Conservation (phyloP, 2,329 filamentous ascomycete species). For the Fusarium mundagurra region DNA sequence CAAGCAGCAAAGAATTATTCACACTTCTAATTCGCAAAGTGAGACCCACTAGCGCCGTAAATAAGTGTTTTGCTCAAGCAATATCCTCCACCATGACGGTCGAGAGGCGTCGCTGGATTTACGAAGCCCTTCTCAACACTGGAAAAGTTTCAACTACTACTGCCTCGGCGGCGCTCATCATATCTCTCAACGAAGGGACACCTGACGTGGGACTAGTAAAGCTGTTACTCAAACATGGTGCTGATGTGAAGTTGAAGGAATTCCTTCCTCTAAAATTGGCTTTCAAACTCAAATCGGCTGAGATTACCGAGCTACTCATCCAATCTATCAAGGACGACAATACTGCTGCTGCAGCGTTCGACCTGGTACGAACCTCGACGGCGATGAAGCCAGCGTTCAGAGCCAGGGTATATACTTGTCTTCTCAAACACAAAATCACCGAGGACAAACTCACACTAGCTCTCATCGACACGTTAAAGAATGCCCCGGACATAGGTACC, state of each 20-base stretch:
- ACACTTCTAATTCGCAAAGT: not conserved
- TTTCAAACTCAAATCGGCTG: not conserved
- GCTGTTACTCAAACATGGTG: not conserved
- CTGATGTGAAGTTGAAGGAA: not conserved
- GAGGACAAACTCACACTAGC: not conserved
- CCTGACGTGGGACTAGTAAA: not conserved
- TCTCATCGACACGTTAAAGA: not conserved
- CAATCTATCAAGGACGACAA: not conserved
- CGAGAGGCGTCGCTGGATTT: not conserved
- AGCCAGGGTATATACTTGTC: not conserved
- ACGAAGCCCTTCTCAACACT: not conserved
- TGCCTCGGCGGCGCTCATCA: not conserved
- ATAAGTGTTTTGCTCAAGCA: not conserved
- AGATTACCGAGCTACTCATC: not conserved
- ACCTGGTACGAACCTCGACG: not conserved
- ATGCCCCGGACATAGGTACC: not conserved
- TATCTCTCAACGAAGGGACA: not conserved
- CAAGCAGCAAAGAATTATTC: not conserved
- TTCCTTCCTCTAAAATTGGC: not conserved
- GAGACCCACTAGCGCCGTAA: not conserved
- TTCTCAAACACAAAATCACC: not conserved
- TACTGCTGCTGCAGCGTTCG: not conserved
- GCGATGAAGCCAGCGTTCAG: not conserved
- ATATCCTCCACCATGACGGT: not conserved
- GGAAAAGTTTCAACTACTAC: not conserved